Evolutionary conservation across 2,329 filamentous ascomycete species (phyloP), one percentile per base, ranked within the genome.

Genomic region (Sclerotinia spermophila): DNA sequence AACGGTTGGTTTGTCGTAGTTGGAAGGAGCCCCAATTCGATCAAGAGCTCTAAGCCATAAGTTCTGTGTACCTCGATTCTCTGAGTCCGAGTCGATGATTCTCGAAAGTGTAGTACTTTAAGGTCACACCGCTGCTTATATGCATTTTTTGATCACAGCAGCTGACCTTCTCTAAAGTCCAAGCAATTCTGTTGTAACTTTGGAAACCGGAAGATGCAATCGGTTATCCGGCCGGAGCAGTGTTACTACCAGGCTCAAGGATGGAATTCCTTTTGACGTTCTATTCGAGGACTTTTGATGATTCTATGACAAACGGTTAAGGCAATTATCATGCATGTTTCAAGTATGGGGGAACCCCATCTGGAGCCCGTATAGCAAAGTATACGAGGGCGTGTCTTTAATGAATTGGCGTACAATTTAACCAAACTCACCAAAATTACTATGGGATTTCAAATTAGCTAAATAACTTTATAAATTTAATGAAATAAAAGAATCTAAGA

Each of bases 261-360:
- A 65, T 65, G 33, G 33, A 65, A 40, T 27, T 48, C 24, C 21
- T 48, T 27, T 48, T 13, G 7, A 27, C 27, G 33, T 35, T 51
- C 44, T 5, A 38, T 48, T 38, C 21, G 53, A 59, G 38, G 42
- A 35, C 15, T 59, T 59, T 44, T 67, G 38, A 44, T 44, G 30
- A 42, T 67, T 67, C 65, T 67, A 67, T 67, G 65, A 67, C 65
- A 67, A 67, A 67, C 51, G 13, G 21, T 67, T 27, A 17, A n/a
- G 21, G 30, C 35, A 64, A 48, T n/a, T 35, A 21, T 48, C 42
- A 45, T 48, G 42, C 60, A 51, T 38, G 61, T 65, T 65, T 65
- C 61, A 51, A 40, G 24, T 65, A 51, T 51, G 61, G 61, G 30
- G 44, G 15, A 62, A 8, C 11, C 35, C n/a, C n/a, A n/a, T n/a